Evolutionary conservation across 176 grass and related monocot genomes (phyloP).

Genomic region (Rhipidocladum racemiflorum): DNA sequence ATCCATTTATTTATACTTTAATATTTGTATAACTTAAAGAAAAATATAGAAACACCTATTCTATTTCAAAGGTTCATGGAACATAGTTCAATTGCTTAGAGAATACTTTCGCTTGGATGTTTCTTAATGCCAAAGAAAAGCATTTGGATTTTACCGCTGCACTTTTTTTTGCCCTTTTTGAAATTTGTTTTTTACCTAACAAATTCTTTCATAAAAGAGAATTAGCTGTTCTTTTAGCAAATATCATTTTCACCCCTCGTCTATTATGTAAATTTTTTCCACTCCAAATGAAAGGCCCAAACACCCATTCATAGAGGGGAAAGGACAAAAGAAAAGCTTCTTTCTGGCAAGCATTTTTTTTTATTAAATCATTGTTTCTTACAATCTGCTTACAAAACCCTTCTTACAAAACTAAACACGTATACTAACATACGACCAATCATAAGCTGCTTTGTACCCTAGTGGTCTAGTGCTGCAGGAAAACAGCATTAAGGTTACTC

Average conservation of each 20-base stretch:
- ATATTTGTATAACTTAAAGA: too few relatives aligned
- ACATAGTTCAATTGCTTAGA: not conserved
- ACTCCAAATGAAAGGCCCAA: too few relatives aligned
- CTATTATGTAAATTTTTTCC: not conserved
- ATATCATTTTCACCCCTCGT: not conserved
- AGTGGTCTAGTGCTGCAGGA: not conserved
- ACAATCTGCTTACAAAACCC: too few relatives aligned
- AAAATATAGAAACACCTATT: too few relatives aligned
- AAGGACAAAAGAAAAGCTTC: not conserved
- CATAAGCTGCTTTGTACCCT: not conserved
- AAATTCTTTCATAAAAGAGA: not conserved
- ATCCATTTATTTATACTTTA: too few relatives aligned
- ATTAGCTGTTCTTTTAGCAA: not conserved
- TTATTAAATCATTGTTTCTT: not conserved
- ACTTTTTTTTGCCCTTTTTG: not conserved
- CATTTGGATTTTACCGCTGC: not conserved
- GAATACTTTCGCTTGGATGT: not conserved
- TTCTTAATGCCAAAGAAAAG: not conserved
- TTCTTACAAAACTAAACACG: too few relatives aligned
- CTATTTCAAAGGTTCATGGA: not conserved
- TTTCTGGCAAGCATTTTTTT: not conserved
- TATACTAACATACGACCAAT: not conserved
- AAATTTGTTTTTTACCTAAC: not conserved
- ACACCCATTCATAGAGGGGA: not conserved
- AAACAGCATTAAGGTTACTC: not conserved